Conservation (phyloP, 1,284 basidiomycete genomes). For the Ceratobasidium sp. region DNA sequence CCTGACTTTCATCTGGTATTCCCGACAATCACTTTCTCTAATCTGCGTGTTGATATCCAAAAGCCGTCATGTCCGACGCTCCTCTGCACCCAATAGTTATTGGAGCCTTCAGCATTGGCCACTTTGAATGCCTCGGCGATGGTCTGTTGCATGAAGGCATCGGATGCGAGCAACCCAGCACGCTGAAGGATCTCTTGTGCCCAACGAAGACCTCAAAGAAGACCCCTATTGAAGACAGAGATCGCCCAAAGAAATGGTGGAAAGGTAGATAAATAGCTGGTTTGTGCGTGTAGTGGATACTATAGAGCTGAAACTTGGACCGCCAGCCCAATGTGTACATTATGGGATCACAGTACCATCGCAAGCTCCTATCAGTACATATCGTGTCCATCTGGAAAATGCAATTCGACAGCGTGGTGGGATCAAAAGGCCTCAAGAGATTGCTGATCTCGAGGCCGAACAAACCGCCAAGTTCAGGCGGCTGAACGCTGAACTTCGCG, state of each 20-base stretch:
- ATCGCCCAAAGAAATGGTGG: constrained; percentile 37
- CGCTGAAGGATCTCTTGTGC: constrained; percentile 12
- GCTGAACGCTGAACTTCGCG: constrained; percentile 23
- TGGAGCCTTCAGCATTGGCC: not conserved
- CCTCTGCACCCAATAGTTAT: constrained; percentile 21
- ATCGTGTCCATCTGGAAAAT: constrained; percentile 25
- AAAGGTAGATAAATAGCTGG: constrained; percentile 6
- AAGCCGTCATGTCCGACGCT: not conserved
- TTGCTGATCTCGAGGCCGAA: constrained; percentile 17
- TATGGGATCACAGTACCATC: constrained; percentile 6
- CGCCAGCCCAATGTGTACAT: constrained; percentile 26
- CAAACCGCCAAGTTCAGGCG: constrained; percentile 30
- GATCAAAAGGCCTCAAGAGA: constrained; percentile 7
- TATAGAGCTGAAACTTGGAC: not conserved
- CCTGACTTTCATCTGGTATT: not conserved
- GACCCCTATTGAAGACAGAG: constrained; percentile 21
- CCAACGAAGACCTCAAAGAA: constrained; percentile 26
- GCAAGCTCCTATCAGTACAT: constrained; percentile 15
- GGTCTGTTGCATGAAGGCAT: constrained; percentile 23
- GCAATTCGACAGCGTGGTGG: constrained; percentile 28
- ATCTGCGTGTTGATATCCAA: no score
- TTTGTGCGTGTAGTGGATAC: no score
- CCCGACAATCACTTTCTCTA: not conserved
- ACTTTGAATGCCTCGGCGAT: constrained; percentile 29
- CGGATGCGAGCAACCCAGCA: constrained; percentile 16